These are phyloP conservation scores for Psilocybe sp. DNA, from an alignment of 768 basidiomycete genomes.

Conservation along the genomic window DNA sequence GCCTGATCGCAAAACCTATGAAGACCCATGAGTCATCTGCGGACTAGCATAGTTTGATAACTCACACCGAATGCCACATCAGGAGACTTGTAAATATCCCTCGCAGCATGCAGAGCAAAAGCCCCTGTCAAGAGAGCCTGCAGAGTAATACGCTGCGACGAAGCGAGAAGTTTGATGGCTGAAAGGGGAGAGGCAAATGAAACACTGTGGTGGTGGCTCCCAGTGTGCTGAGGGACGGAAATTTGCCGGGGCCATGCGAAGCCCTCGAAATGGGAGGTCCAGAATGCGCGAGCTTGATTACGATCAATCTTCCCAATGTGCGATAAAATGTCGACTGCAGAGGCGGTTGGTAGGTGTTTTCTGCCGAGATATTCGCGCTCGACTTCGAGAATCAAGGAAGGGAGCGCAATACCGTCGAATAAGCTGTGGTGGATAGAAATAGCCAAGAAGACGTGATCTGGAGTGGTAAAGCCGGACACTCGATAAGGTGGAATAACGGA, in stretches of 20 bases:
- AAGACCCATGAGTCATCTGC: neutral
- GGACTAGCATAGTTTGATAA: neutral
- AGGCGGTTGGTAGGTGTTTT: conserved; percentile 3
- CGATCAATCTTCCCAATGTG: conserved; percentile 21
- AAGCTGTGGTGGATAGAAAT: conserved; percentile 32
- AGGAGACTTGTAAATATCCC: conserved; percentile 19
- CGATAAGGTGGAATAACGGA: conserved; percentile 25
- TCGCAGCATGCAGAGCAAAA: conserved; percentile 24
- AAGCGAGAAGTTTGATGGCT: conserved; percentile 20
- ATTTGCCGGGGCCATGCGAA: conserved; percentile 21
- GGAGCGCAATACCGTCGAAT: conserved; percentile 33
- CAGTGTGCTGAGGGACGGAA: neutral
- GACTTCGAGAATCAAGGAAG: conserved; percentile 23
- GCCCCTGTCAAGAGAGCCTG: conserved; percentile 29
- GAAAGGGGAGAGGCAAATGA: conserved; percentile 22
- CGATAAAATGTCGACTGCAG: conserved; percentile 19
- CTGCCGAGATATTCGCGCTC: conserved; percentile 20
- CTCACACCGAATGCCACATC: conserved; percentile 33
- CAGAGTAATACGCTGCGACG: conserved; percentile 26
- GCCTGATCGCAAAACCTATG: conserved; percentile 33
- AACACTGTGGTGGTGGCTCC: conserved; percentile 8
- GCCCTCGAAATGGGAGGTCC: conserved; percentile 22
- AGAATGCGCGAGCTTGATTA: conserved; percentile 22
- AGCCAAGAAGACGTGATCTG: conserved; percentile 14
- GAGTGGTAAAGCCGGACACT: conserved; percentile 15